phyloP scores from a whole-genome alignment of 352 stramenopile species.

The Aphanomyces invadans region DNA sequence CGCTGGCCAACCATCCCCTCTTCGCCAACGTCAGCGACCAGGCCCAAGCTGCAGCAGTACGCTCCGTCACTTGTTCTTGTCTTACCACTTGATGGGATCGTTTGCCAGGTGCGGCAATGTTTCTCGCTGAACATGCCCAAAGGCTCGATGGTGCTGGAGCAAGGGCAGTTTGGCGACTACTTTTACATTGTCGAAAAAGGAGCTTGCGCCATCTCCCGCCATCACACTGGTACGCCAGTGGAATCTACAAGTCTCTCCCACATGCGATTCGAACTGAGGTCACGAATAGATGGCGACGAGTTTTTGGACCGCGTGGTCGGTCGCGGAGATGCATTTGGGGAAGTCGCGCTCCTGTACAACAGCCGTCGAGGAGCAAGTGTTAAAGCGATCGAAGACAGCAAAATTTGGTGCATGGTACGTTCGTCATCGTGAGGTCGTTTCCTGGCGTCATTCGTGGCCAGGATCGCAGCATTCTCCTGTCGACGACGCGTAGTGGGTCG shows the following conservation, averaged over 20 bases:
- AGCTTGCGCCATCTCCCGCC: conserved; percentile 61
- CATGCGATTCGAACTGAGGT: background rate
- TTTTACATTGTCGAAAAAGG: conserved; percentile 79
- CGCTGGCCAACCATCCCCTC: conserved; percentile 61
- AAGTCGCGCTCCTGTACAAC: conserved; percentile 96
- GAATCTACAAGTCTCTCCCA: no score
- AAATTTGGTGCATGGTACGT: conserved; percentile 87
- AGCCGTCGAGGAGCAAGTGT: conserved; percentile 90
- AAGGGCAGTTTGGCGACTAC: conserved; percentile 78
- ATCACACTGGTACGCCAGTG: conserved; percentile 47
- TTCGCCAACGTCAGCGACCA: conserved; percentile 67
- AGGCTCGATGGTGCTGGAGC: conserved; percentile 56
- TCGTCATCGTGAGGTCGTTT: no score
- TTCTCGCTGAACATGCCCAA: conserved; percentile 61
- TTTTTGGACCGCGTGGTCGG: conserved; percentile 70
- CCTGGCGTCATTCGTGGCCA: background rate
- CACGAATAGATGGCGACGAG: conserved; percentile 22
- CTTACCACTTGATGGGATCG: background rate
- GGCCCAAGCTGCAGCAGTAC: conserved; percentile 64
- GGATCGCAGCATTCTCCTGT: conserved; percentile 73
- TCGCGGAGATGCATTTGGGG: conserved; percentile 83
- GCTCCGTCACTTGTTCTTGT: background rate
- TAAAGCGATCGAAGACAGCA: conserved; percentile 70
- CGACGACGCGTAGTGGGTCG: conserved; percentile 74
- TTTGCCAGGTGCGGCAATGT: conserved; percentile 43